A percentile compares a stretch with the other conserved stretches of the same genome.
These are phyloP conservation scores for Echinosophora koreensis DNA, from an alignment of 306 rosid genomes.

Conservation along the genomic window DNA sequence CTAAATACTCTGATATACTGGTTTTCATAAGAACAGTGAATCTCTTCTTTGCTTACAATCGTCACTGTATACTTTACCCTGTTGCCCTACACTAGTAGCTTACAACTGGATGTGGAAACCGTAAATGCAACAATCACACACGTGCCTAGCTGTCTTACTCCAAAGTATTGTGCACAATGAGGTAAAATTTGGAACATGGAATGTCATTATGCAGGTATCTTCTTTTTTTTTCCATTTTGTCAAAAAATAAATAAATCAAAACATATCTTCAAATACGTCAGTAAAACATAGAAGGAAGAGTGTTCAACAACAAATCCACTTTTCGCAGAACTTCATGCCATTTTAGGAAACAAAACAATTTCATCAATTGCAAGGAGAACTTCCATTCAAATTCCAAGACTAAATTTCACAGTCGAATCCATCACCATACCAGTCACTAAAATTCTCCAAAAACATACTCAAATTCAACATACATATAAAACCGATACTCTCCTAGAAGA, in stretches of 20 bases:
- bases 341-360: neutral
- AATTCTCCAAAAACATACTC: neutral
- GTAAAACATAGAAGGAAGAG: neutral
- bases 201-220: neutral
- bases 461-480: neutral
- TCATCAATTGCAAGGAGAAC: conserved; percentile 15
- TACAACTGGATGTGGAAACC: conserved; percentile 19
- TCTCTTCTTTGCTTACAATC: neutral
- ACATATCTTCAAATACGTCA: neutral
- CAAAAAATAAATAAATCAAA: too few relatives aligned
- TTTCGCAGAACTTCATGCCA: conserved; percentile 4
- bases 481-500: too few relatives aligned
- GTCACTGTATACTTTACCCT: neutral
- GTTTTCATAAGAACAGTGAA: conserved; percentile 5
- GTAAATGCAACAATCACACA: neutral
- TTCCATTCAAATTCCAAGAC: conserved; percentile 5
- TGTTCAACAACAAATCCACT: neutral
- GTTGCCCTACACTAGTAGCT: conserved; percentile 20
- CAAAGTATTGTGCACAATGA: neutral
- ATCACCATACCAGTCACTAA: neutral
- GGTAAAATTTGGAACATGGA: conserved; percentile 16
- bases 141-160: neutral
- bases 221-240: neutral
- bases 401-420: conserved; percentile 13
- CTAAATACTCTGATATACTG: conserved; percentile 8